Base-by-base conservation (phyloP, 2,329 filamentous ascomycete species). In the Ophiosphaerella narmari region DNA sequence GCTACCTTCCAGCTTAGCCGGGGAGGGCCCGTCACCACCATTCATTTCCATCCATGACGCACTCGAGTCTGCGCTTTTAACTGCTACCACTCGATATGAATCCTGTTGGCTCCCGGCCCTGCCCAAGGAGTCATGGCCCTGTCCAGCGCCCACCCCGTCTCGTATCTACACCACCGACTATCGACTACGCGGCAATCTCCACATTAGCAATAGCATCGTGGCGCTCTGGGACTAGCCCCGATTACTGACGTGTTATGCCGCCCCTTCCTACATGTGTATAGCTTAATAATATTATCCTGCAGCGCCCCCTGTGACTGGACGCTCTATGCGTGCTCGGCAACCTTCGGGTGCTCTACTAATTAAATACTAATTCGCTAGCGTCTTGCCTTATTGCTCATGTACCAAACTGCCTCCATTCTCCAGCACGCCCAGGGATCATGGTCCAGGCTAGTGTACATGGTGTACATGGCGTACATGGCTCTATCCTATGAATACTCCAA, bases 31-130 rank as follows among this genome's bases (percentile, higher is more conserved):
- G 39, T 48, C 18, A 21, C 24, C 38, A 40, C 12, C 24, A 23
- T 40, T 46, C 51, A 48, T 54, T 49, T 48, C 54, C 54, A 48
- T 65, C 62, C 60, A 64, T 64, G 59, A 65, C 59, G 60, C 26
- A 29, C 26, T 29, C 26, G 11, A 29, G 18, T 21, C 18, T 21
- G 18, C 18, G 18, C 18, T 21, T 21, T 21, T 21, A 5, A 21
- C 18, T 21, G 18, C 18, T 21, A 21, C 18, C 18, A 21, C 4
- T 21, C 18, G 18, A 21, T 21, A 1, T 21, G 18, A 21, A 21
- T 21, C 18, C 4, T 21, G 18, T 21, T 21, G 18, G 18, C 18
- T 21, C 18, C 18, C 4, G 18, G 35, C 35, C 35, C 35, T 16
- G n/a, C 18, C 4, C 18, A 21, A 5, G 18, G 18, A 21, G 18